Conservation (phyloP, 352 stramenopile genomes). For the Globisporangium mamillatum region DNA sequence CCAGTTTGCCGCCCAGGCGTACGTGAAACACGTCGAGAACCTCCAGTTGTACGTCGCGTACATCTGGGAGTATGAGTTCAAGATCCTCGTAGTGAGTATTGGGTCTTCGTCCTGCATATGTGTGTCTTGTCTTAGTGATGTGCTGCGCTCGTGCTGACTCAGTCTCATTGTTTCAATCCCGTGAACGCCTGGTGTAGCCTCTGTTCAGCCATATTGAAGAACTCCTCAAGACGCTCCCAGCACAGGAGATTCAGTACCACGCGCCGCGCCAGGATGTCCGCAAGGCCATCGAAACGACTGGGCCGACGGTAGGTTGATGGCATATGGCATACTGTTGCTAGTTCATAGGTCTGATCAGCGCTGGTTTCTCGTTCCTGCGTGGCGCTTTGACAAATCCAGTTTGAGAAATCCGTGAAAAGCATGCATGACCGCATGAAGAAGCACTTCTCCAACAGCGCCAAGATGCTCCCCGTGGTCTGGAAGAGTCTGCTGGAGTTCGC, state of each 20-base stretch:
- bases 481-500: slow-evolving; percentile 48
- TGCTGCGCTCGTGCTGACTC: background rate
- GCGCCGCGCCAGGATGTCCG: slow-evolving; percentile 55
- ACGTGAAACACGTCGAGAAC: slow-evolving; percentile 40
- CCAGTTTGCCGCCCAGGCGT: slow-evolving; percentile 48
- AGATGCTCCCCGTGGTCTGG: slow-evolving; percentile 55
- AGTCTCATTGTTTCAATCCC: background rate
- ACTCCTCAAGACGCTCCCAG: slow-evolving; percentile 50
- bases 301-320: slow-evolving; percentile 29
- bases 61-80: slow-evolving; percentile 72
- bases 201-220: slow-evolving; percentile 54
- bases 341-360: too few species aligned
- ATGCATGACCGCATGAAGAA: slow-evolving; percentile 81
- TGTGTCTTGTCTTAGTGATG: background rate
- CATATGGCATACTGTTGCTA: background rate
- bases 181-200: slow-evolving; percentile 21
- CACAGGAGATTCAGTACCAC: slow-evolving; percentile 69
- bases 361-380: too few species aligned
- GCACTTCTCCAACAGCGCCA: slow-evolving; percentile 49
- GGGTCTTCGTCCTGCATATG: background rate
- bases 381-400: slow-evolving; percentile 22
- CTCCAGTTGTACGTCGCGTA: slow-evolving; percentile 49
- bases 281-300: slow-evolving; percentile 41
- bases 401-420: slow-evolving; percentile 61
- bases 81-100: slow-evolving; percentile 42